phyloP scores from a whole-genome alignment of 2,329 filamentous ascomycete species.

The Macroventuria anomochaeta region DNA sequence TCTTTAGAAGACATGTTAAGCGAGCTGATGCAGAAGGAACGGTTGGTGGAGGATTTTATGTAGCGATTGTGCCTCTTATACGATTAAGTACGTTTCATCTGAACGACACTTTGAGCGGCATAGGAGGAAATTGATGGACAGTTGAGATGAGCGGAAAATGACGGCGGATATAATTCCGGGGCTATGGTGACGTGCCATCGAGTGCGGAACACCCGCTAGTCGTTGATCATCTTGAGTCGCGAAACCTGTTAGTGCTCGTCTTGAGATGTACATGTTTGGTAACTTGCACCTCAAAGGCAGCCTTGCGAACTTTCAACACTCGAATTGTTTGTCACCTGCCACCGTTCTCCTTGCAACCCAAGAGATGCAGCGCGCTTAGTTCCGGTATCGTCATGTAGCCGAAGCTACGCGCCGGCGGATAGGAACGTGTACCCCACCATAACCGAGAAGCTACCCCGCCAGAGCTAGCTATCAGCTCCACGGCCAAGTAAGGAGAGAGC shows the following conservation, averaged over 20 bases:
- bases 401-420: slow-evolving; percentile 12
- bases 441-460: slow-evolving; percentile 34
- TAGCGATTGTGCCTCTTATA: slow-evolving; percentile 7
- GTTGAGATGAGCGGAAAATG: slow-evolving; percentile 18
- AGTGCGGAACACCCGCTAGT: slow-evolving; percentile 16
- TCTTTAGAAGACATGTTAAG: slow-evolving; percentile 9
- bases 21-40: background rate
- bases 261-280: background rate
- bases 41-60: background rate
- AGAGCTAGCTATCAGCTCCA: slow-evolving; percentile 12
- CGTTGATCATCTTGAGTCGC: background rate
- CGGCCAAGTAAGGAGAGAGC: slow-evolving; percentile 2
- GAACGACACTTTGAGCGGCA: slow-evolving; percentile 6
- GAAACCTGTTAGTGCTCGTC: background rate
- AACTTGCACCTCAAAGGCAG: background rate
- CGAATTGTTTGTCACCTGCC: background rate
- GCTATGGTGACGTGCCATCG: background rate
- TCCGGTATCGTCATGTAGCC: slow-evolving; percentile 10
- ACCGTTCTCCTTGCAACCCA: background rate
- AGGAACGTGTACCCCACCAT: slow-evolving; percentile 27
- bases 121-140: background rate
- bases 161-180: slow-evolving; percentile 30
- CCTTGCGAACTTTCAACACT: background rate
- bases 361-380: slow-evolving; percentile 11
- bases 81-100: background rate